Evolutionary conservation across 2,329 filamentous ascomycete species (phyloP).

Genomic region (Cladophialophora chaetospira): DNA sequence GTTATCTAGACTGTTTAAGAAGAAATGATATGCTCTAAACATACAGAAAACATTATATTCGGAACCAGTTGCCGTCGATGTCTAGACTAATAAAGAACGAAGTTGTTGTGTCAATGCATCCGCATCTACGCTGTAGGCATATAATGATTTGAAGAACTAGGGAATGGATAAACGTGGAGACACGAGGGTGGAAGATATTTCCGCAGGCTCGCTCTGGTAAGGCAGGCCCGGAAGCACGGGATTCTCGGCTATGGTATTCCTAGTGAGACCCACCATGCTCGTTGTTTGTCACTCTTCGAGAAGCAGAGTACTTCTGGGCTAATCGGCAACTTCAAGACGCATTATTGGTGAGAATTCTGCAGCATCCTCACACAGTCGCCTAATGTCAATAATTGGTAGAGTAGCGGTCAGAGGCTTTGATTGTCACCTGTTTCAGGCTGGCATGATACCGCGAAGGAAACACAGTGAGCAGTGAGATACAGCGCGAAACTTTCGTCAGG

Average conservation of each 20-base stretch:
- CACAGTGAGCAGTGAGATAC: no score
- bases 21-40: background rate
- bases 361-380: no score
- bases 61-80: no score
- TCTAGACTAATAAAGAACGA: no score
- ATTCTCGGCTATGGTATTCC: background rate
- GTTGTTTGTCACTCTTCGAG: background rate
- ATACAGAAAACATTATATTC: background rate
- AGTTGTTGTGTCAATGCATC: background rate
- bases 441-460: no score
- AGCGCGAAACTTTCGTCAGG: no score
- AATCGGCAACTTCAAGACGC: background rate
- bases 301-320: background rate
- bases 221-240: background rate
- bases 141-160: background rate
- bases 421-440: no score
- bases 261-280: no score
- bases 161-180: background rate
- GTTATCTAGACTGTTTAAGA: background rate
- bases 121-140: no score
- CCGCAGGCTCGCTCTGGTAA: background rate
- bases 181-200: background rate
- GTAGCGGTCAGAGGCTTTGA: no score
- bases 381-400: no score
- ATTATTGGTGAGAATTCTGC: background rate